Evolutionary conservation across 1,284 basidiomycete species (phyloP).

Genomic region (Cryptococcus sp.): DNA sequence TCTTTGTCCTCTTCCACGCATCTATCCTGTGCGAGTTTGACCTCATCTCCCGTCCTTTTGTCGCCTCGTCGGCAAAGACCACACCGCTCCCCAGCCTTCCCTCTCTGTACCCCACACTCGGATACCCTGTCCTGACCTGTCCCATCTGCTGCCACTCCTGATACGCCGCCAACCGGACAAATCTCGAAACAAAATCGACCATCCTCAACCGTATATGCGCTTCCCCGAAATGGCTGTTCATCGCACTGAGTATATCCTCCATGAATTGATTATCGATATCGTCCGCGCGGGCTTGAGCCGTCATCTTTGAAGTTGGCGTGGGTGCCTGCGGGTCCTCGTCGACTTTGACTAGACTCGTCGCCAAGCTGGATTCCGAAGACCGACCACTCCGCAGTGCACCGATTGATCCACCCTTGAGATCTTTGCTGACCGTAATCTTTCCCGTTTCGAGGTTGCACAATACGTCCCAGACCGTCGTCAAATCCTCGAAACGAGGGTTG

Average conservation of each 20-base stretch:
- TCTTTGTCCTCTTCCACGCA: slow-evolving; percentile 66
- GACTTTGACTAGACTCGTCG: slow-evolving; percentile 17
- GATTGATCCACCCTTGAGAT: slow-evolving; percentile 20
- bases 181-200: slow-evolving; percentile 67
- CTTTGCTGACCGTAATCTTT: slow-evolving; percentile 73
- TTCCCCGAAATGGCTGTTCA: slow-evolving; percentile 71
- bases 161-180: slow-evolving; percentile 66
- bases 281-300: slow-evolving; percentile 51
- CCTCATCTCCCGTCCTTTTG: slow-evolving; percentile 57
- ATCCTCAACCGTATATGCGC: slow-evolving; percentile 68
- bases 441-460: slow-evolving; percentile 83
- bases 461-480: slow-evolving; percentile 78
- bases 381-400: slow-evolving; percentile 12
- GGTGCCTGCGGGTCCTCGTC: slow-evolving; percentile 17
- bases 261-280: slow-evolving; percentile 78
- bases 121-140: slow-evolving; percentile 61
- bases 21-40: slow-evolving; percentile 69
- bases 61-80: slow-evolving; percentile 60
- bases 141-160: slow-evolving; percentile 71
- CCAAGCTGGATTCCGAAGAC: slow-evolving; percentile 25
- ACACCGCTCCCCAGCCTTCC: slow-evolving; percentile 61
- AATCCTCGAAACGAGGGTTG: slow-evolving; percentile 88
- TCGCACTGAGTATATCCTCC: slow-evolving; percentile 76
- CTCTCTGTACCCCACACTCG: slow-evolving; percentile 31
- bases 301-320: slow-evolving; percentile 14